Evolutionary conservation across 75 land plant genomes (phyloP), one percentile per base, ranked within the genome.

Genomic region (Pinus tabuliformis): DNA sequence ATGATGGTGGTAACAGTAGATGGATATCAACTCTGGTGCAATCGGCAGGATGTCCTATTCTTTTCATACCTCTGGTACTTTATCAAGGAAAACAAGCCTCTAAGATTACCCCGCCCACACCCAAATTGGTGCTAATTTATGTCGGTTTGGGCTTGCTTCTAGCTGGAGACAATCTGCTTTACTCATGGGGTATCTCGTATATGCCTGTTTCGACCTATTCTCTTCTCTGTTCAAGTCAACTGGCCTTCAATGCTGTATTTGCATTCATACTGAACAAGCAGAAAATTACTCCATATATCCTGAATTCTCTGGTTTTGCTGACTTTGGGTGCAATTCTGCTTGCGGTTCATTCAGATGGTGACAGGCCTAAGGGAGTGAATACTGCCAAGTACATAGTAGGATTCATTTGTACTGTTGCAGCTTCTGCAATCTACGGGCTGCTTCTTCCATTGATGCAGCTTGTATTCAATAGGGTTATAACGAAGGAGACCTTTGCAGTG

Each of bases 161-260:
- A 17, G 84, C 85, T 9, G 72, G 17, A 3, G 79, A 79, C 39
- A 60, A 77, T 63, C n/a, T 85, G 70, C 36, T 88, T 70, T 90
- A 85, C 62, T 79, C 92, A 4, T 78, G 79, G 36, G 90, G 88
- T 1, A 75, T 83, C 3, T 66, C 70, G 1, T 90, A 81, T 78
- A 78, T 90, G 36, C 86, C 92, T 6, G 88, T 84, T 1, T 87
- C 92, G 0, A 90, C 92, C 1, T 81, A 73, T 62, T 83, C 89
- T 24, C 76, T 90, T 15, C 65, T 91, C 15, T 82, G 82, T 68
- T 85, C 92, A 16, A 78, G 84, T 7, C 89, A 88, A 22, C 75
- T 91, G 39, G 90, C 84, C 64, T 91, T 91, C 81, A 88, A 82
- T 58, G 82, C 82, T 6, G 30, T 91, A 28, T 91, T 91, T 76